Base-by-base conservation (phyloP, 306 rosid species). In the Cucumis melo region DNA sequence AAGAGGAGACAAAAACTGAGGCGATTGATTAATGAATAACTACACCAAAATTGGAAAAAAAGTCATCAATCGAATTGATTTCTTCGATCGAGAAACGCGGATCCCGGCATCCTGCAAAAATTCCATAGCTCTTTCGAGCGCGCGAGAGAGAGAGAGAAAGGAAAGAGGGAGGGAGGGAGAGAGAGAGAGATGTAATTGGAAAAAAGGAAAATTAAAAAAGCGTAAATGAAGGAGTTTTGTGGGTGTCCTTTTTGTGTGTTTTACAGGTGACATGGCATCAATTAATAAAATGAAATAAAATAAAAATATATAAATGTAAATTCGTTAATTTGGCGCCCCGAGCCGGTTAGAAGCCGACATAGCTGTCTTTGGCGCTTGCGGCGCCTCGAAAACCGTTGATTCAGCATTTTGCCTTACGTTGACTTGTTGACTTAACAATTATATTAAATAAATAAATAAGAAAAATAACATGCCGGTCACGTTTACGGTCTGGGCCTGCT, bases 11-110 rank as follows among this genome's bases (percentile, higher is more conserved):
- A 78, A 77, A 81, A 41, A 70, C 12, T 53, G 36, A 66, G 78
- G 83, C 27, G 80, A 58, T 44, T 29, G 89, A 77, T 78, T 70
- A 17, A 39, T 19, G 42, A 65, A 65, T 9, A 64, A 66, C 53
- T 39, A 86, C 73, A 84, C 84, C 77, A 39, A 83, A 78, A 38
- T 34, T 55, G 42, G 74, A 41, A 79, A 76, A 71, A 58, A 36
- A 20, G 16, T 24, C 61, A 23, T 36, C 84, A 80, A 78, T 48
- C 46, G 83, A 79, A 72, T 72, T 53, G 48, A n/a, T 36, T 77
- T 65, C 73, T 50, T 79, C 50, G 88, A 82, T 86, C 84, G 87
- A 87, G 82, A 86, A 84, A 84, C 84, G 89, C 79, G 91, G 93
- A 91, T 88, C 87, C 90, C 88, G 78, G 86, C 54, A 85, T 63